Base-by-base conservation (phyloP, 108 stramenopile genomes). In the Discostella pseudostelligera region DNA sequence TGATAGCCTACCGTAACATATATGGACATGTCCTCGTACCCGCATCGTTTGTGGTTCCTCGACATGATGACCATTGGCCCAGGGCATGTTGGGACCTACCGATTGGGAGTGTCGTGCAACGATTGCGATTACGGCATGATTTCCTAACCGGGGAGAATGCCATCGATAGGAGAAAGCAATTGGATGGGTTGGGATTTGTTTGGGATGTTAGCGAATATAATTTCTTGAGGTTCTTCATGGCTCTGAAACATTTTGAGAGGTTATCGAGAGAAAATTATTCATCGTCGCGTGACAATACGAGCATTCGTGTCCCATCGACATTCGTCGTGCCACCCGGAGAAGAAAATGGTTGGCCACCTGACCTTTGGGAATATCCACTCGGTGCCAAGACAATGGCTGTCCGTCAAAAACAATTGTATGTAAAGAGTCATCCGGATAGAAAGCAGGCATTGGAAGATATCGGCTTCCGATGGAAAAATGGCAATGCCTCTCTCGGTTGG, bases 321-420 rank as follows among this genome's bases (percentile, higher is more conserved):
- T 92, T 85, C 65, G 81, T 88, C 11, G 87, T 92, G 19, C 88
- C 91, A 7, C 10, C 63, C 0, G 74, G 71, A 13, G 35, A 67
- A 9, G 80, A 69, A 39, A 36, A 79, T 24, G 81, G 65, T 8
- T 93, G 92, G 92, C 92, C 89, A 14, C 28, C 69, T 13, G 66
- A 76, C 20, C 66, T 90, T 1, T 87, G 85, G 84, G 81, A 75
- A 9, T 93, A 87, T 54, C 84, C 74, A 0, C 75, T 93, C 13
- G 92, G 92, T 22, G 84, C 73, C n/a, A 88, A 85, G 60, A 88
- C 85, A 45, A 68, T 72, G 42, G 87, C 88, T 39, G 86, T 93
- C 6, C 74, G 92, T 20, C 88, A 89, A 70, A 93, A 90, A 76
- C 73, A 77, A 37, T 62, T 93, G n/a, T 93, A 90, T 58, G 74